Conservation (phyloP, 768 basidiomycete species). For the Krasilnikovozyma curviuscula region DNA sequence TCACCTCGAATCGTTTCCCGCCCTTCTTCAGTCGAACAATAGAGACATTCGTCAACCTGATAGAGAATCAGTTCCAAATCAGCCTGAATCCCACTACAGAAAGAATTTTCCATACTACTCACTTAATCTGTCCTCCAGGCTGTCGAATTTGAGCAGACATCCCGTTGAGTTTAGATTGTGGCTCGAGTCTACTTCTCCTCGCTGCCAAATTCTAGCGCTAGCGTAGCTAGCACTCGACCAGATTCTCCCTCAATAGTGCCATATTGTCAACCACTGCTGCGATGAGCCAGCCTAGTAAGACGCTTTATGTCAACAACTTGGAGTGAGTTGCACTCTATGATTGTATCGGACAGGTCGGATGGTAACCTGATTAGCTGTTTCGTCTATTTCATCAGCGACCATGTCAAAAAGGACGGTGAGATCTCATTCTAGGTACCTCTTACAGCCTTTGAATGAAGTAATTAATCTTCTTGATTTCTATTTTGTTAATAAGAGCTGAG, state of each 20-base stretch:
- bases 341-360: neutral
- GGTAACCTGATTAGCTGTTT: neutral
- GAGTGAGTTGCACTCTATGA: constrained; percentile 2
- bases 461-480: neutral
- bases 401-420: constrained; percentile 12
- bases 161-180: neutral
- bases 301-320: constrained; percentile 12
- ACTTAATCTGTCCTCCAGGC: constrained; percentile 26
- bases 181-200: neutral
- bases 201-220: no score
- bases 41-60: constrained; percentile 87
- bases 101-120: neutral
- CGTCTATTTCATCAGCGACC: constrained; percentile 2
- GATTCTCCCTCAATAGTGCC: neutral
- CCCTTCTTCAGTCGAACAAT: constrained; percentile 90
- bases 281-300: constrained; percentile 9
- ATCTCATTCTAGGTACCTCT: neutral
- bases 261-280: neutral
- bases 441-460: neutral
- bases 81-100: neutral
- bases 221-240: neutral
- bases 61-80: neutral
- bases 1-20: constrained; percentile 93
- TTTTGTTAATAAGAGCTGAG: constrained; percentile 1
- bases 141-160: constrained; percentile 14